Base-by-base conservation (phyloP, 2,329 filamentous ascomycete species). In the Fusarium torulosum region DNA sequence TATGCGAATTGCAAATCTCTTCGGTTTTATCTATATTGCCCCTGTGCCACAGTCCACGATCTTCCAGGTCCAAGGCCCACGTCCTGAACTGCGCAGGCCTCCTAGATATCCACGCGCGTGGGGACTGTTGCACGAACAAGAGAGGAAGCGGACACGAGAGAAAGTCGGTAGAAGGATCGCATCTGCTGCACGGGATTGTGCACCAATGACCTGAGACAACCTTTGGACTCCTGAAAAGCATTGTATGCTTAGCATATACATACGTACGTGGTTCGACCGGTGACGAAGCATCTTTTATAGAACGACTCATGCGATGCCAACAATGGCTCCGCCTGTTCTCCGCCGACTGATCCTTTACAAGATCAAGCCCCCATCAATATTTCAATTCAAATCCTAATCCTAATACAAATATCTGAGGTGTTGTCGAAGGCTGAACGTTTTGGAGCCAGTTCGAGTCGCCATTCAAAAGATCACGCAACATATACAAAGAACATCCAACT, bases 131-230 rank as follows among this genome's bases (percentile, higher is more conserved):
- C 59, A 66, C 69, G 31, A 66, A 59, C 66, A 52, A 67, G 50
- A 64, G 27, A 38, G 53, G 37, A 45, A 66, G 55, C 55, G 56
- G 55, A 61, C 46, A 50, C 37, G 64, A 40, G 50, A 70, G 44
- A 52, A 42, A 65, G 49, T 52, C 44, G 51, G 53, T 51, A 57
- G 53, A 55, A 55, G 51, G 51, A 57, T 62, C 60, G 41, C 59
- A 59, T 54, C 53, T 59, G 58, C 53, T 66, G 69, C 59, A 46
- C 53, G 51, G 65, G 63, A 71, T 71, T 64, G 69, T 67, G 60
- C 59, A 57, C 60, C 69, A 44, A 64, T 57, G 35, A 73, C 71
- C 70, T 73, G 71, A 73, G 71, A 73, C 71, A 69, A 45, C 59
- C 51, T 63, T 54, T 53, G 53, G 37, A 41, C 40, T 52, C 60